Base-by-base conservation (phyloP, 148 eudicot species). In the Rhododendron henanense region DNA sequence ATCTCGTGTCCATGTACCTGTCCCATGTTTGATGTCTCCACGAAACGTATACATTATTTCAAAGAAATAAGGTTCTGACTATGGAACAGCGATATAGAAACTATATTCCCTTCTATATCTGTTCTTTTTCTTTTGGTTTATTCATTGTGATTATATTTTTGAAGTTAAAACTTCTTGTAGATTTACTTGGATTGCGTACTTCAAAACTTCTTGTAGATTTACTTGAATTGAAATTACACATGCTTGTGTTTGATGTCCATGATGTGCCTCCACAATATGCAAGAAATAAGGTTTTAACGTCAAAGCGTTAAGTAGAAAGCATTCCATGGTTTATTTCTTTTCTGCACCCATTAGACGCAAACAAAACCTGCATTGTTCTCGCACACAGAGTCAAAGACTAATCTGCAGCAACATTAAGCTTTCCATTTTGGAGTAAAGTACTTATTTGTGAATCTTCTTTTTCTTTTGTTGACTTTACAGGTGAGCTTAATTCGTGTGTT, bases 241-340 rank as follows among this genome's bases (percentile, higher is more conserved):
- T 78, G 81, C 81, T 9, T 78, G 53, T 57, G 18, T 59, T 82
- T 82, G 84, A 57, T 82, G 50, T 8, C 50, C 67, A n/a, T 33
- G 73, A 57, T 35, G 15, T 57, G 74, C 33, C 19, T 57, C 35
- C 18, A 13, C 28, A 45, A 82, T 61, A 14, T 11, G 18, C 19
- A 61, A 63, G 39, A 41, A 82, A 39, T 82, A 61, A 50, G 82
- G 50, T 50, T 82, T 18, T n/a, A 37, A n/a, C 55, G 0, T 25
- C 65, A 37, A 63, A 82, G 21, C 47, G 2, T 39, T 31, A 50
- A n/a, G 31, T 6, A 50, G 61, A 50, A 48, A 79, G 23, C 82
- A 28, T 79, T 6, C 63, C 33, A 48, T 47, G 35, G 44, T 79
- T n/a, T 80, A 2, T 80, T 2, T 10, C 19, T 51, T 50, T 28